Evolutionary conservation across 495 filamentous ascomycete genomes (phyloP).

Genomic region (Aeminium ludgeri): DNA sequence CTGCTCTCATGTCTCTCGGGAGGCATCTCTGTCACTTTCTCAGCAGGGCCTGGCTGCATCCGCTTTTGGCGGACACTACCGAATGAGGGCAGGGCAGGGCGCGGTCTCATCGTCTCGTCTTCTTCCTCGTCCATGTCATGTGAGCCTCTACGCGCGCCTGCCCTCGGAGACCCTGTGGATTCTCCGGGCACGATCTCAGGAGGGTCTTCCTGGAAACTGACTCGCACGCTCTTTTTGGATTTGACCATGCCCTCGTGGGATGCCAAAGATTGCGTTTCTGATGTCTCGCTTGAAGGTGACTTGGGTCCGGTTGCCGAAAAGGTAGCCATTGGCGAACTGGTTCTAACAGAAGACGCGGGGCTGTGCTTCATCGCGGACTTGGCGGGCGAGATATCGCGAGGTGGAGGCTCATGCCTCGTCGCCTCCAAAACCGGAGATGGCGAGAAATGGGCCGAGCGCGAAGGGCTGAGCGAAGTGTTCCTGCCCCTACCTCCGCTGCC

Average conservation of each 20-base stretch:
- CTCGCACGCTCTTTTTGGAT: constrained; percentile 55
- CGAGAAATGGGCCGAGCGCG: constrained; percentile 60
- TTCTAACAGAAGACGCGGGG: constrained; percentile 25
- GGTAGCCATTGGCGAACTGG: constrained; percentile 16
- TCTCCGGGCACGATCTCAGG: constrained; percentile 40
- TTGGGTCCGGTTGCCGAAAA: constrained; percentile 14
- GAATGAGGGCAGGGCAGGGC: constrained; percentile 65
- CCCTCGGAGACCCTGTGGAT: constrained; percentile 20
- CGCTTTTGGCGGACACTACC: constrained; percentile 42
- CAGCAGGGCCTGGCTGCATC: constrained; percentile 14
- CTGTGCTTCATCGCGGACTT: constrained; percentile 74
- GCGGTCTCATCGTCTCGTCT: constrained; percentile 52
- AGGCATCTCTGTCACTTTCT: constrained; percentile 28
- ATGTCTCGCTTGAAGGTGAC: constrained; percentile 39
- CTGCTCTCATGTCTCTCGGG: constrained; percentile 30
- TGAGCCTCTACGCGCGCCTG: constrained; percentile 7
- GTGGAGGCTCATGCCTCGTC: constrained; percentile 53
- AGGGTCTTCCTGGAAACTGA: constrained; percentile 72
- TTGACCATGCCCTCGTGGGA: constrained; percentile 31
- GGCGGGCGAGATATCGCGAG: constrained; percentile 63
- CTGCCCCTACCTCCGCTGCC: constrained; percentile 2
- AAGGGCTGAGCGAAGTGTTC: constrained; percentile 30
- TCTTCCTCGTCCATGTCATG: constrained; percentile 34
- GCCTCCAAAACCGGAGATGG: constrained; percentile 36
- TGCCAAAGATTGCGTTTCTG: constrained; percentile 42